Base-by-base conservation (phyloP, 2,329 filamentous ascomycete species). In the Alternaria alternata region DNA sequence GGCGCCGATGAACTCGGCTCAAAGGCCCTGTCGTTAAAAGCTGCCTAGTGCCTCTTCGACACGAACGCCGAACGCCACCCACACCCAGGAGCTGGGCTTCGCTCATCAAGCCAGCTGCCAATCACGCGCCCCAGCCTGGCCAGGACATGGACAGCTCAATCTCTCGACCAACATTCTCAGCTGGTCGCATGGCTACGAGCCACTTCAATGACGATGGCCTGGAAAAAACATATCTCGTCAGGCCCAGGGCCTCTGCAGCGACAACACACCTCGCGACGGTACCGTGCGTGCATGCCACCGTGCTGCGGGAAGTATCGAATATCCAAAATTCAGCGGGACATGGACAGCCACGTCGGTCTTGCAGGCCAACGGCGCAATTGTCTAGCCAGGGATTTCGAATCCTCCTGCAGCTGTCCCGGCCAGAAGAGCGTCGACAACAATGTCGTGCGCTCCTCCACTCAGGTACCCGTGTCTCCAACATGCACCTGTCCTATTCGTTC, bases 321-420 rank as follows among this genome's bases (percentile, higher is more conserved):
- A 26, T 49, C 32, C 30, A 49, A 49, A 62, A 59, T 43, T 30
- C 61, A 46, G 65, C 64, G 62, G 61, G 60, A 66, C 61, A 56
- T 69, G 65, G 68, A 66, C 57, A 71, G 72, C 68, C 73, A 75
- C 72, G 73, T 75, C 70, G 69, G 68, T 62, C 61, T 59, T 66
- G 71, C 66, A 67, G 63, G 61, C 41, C 65, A 65, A 61, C 64
- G 56, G 47, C 55, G 61, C 58, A 53, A 59, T 39, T 63, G 56
- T 48, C 61, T 64, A 63, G 63, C 61, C 59, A 44, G 61, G 55
- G 43, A 20, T 22, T 32, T 57, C 38, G 54, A 52, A 24, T 63
- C 52, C 61, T 64, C 43, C 62, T 66, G 63, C 64, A 64, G 51
- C 60, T 38, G 54, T 49, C 63, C 57, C 57, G 59, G 46, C 42